Evolutionary conservation across 768 basidiomycete species (phyloP), one percentile per base, ranked within the genome.

Genomic region (Coprinopsis marcescibilis): DNA sequence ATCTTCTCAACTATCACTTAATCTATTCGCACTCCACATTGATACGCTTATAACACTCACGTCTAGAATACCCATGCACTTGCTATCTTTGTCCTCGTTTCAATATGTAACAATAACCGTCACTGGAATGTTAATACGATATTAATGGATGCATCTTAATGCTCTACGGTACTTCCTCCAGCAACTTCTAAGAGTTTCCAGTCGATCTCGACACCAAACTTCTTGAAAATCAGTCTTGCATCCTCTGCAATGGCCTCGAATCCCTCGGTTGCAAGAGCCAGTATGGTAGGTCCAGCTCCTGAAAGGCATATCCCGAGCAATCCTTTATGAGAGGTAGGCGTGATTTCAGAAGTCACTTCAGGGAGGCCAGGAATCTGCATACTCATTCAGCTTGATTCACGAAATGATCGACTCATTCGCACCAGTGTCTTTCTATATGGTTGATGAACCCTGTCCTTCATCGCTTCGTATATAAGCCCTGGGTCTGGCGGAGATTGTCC

Each of bases 371-470:
- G 96, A 43, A 99, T 95, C 94, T 98, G 60, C 34, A 43, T 24
- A 23, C 7, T 47, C 10, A 14, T 21, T 21, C 26, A 27, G 50
- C 37, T 17, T 26, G 23, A 41, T 39, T 13, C 15, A 48, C 6
- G 32, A 42, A 25, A 37, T 25, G 20, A 49, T 45, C 30, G 40
- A 21, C 38, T 35, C 42, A 45, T 2, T 70, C 85, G 32, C 60
- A 93, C 93, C 48, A 99, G 73, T 21, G 73, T 64, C 65, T 85
- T 91, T 24, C 96, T 83, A 63, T 97, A 98, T 1, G 96, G 96
- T 62, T 99, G 96, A 63, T 99, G 96, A 12, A 99, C 78, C 43
- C 89, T 82, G 67, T 99, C 96, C 60, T 97, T 95, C 96, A 98
- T 98, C 1, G 95, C 95, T 61, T 98, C 95, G 64, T 95, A 98